Evolutionary conservation across 257 asterid genomes (phyloP).

Genomic region (Jaltomata sinuosa): DNA sequence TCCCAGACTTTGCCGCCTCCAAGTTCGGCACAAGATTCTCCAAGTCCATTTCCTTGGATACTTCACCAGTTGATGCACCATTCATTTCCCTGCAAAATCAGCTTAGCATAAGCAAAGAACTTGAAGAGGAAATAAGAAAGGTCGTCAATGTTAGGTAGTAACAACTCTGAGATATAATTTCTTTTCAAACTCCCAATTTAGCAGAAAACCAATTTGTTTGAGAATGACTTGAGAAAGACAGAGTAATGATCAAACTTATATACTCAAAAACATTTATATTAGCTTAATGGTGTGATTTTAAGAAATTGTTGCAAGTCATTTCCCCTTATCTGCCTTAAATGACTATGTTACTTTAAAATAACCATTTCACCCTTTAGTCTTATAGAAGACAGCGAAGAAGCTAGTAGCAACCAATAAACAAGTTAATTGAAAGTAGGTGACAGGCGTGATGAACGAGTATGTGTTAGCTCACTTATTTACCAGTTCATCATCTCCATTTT

Average conservation of each 20-base stretch:
- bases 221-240: background rate
- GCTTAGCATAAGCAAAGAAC: background rate
- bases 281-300: background rate
- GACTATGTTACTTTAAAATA: background rate
- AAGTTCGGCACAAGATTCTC: conserved; percentile 10
- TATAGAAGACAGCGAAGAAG: background rate
- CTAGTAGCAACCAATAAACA: background rate
- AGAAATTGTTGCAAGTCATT: background rate
- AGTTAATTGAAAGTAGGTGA: background rate
- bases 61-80: conserved; percentile 12
- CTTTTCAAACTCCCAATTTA: background rate
- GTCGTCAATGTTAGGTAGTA: background rate
- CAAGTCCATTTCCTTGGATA: conserved; percentile 5
- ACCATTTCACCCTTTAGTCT: background rate
- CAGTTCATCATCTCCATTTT: background rate
- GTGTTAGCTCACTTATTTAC: background rate
- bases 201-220: background rate
- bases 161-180: background rate
- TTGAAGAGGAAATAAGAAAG: background rate
- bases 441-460: background rate
- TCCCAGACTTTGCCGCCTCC: conserved; percentile 16
- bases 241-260: background rate
- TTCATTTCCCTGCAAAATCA: conserved; percentile 11
- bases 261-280: background rate
- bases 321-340: background rate